Evolutionary conservation across 768 basidiomycete species (phyloP).

Genomic region (Hemileccinum rubropunctum): DNA sequence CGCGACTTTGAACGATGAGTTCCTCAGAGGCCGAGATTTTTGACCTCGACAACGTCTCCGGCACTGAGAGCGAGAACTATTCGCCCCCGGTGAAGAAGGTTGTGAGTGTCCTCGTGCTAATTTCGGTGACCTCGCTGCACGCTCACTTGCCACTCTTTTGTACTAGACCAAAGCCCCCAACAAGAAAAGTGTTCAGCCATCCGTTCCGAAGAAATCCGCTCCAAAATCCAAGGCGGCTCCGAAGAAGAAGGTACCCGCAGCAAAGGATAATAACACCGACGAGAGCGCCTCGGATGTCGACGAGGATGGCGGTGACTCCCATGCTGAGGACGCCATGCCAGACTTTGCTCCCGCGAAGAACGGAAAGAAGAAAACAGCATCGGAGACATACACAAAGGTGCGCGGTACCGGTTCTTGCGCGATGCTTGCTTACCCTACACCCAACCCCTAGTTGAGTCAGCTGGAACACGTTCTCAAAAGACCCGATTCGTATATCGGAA

Average conservation of each 20-base stretch:
- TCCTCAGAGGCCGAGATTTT: constrained; percentile 73
- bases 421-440: background rate
- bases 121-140: constrained; percentile 1
- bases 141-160: constrained; percentile 18
- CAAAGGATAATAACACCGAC: constrained; percentile 63
- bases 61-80: constrained; percentile 65
- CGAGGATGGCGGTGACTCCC: constrained; percentile 35
- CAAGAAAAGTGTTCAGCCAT: constrained; percentile 42
- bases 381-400: constrained; percentile 90
- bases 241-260: constrained; percentile 70
- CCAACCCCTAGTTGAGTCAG: constrained; percentile 71
- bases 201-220: constrained; percentile 42
- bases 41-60: constrained; percentile 55
- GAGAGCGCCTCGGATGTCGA: constrained; percentile 44
- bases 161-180: constrained; percentile 33
- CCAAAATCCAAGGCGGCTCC: constrained; percentile 50
- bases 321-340: constrained; percentile 36
- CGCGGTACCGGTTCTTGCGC: constrained; percentile 12
- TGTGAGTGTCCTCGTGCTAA: constrained; percentile 10
- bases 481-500: constrained; percentile 95
- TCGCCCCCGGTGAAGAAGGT: constrained; percentile 59
- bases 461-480: constrained; percentile 91
- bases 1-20: constrained; percentile 50
- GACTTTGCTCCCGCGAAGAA: constrained; percentile 28
- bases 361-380: constrained; percentile 81